Evolutionary conservation across 1,284 basidiomycete genomes (phyloP), one percentile per base, ranked within the genome.

Genomic region (Singerocomus inundabilis): DNA sequence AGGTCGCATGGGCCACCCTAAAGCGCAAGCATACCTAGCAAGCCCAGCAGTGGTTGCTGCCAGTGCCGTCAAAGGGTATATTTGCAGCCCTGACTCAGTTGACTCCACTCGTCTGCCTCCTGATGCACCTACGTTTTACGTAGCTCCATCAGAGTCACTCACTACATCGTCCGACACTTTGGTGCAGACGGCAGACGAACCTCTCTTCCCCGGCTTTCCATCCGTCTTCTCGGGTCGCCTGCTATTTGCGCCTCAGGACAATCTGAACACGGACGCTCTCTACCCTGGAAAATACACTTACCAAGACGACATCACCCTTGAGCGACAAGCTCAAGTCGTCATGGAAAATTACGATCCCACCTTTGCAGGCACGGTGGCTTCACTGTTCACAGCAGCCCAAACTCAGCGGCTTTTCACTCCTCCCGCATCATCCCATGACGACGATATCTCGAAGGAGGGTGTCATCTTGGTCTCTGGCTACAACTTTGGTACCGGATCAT

Each of bases 231-330:
- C 80, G 2, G 97, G 97, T 0, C 84, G 88, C 0, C 72, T 98
- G 8, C 76, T 98, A 42, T 99, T 98, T 64, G 84, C 87, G 0
- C 96, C 97, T 0, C 94, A 98, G 66, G 96, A 99, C 70, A 99
- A 99, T 69, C 72, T 99, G 51, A 99, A 96, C 69, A 99, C 96
- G 1, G 96, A 99, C 65, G 97, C 92, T 6, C 93, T 99, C 66
- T 99, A 99, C 73, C 97, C 96, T 0, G 97, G 96, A 31, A 99
- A 98, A 71, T 99, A 99, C 72, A 99, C 97, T 0, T 99, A 99
- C 72, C 94, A 98, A 70, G 96, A 99, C 69, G 97, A 98, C 67
- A 98, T 99, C 64, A 98, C 96, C 0, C 91, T 95, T 31, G 86
- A 87, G 57, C 83, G 87, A 28, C 96, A 99, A 70, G 95, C 94